These are phyloP conservation scores for Elaeagnus macrophylla DNA, from an alignment of 306 rosid genomes.

Conservation along the genomic window DNA sequence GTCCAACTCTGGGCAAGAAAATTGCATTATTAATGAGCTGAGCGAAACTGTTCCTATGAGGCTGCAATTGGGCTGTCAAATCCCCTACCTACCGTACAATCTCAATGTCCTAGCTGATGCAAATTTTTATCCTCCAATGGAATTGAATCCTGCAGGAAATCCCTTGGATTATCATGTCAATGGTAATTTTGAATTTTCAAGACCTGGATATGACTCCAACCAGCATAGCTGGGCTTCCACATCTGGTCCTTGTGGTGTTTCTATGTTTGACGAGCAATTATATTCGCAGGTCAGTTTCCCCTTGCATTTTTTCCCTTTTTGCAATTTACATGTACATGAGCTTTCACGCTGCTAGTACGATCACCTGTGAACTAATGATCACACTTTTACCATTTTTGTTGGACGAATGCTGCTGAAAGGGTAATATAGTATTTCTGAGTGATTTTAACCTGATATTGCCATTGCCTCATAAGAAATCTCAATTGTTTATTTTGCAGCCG, in stretches of 20 bases:
- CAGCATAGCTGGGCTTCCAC: conserved; percentile 73
- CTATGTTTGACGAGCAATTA: conserved; percentile 37
- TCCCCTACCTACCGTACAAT: conserved; percentile 70
- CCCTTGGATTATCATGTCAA: conserved; percentile 49
- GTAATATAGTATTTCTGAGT: too few species aligned
- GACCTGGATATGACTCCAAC: conserved; percentile 42
- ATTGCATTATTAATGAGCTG: conserved; percentile 29
- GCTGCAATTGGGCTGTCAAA: conserved; percentile 48
- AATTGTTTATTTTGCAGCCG: conserved; percentile 37
- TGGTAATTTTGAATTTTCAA: conserved; percentile 58
- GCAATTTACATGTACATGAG: neutral
- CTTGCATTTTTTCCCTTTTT: neutral
- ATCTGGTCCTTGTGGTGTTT: conserved; percentile 51
- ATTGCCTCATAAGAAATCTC: conserved; percentile 8
- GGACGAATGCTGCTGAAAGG: neutral
- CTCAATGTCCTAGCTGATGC: conserved; percentile 38
- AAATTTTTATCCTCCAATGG: conserved; percentile 49
- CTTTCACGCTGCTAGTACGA: neutral
- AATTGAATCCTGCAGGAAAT: conserved; percentile 51
- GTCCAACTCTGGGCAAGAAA: conserved; percentile 42
- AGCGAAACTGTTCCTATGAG: conserved; percentile 38
- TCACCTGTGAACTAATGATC: neutral
- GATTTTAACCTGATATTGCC: neutral
- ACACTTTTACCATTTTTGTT: neutral
- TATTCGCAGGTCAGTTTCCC: conserved; percentile 31